Evolutionary conservation across 257 asterid genomes (phyloP).

Genomic region (Solanum corneliomulleri): DNA sequence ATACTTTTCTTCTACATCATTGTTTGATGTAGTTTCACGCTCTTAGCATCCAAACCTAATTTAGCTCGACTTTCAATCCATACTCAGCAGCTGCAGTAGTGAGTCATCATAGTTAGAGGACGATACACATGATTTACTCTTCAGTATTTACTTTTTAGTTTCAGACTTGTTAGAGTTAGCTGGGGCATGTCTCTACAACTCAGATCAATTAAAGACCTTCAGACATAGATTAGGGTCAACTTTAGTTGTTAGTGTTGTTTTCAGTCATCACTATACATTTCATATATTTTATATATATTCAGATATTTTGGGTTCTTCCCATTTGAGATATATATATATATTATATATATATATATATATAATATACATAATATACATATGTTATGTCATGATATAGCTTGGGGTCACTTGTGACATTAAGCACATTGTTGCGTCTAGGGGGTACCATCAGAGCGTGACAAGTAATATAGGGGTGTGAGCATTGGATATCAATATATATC

Average conservation of each 20-base stretch:
- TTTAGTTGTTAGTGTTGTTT: not conserved
- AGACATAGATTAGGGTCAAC: not conserved
- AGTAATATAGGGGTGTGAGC: not conserved
- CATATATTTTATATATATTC: too few species aligned
- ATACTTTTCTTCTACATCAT: not conserved
- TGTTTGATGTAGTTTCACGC: not conserved
- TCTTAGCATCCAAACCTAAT: not conserved
- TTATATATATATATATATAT: too few species aligned
- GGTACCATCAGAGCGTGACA: not conserved
- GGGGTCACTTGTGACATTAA: not conserved
- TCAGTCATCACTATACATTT: not conserved
- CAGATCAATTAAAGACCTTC: too few species aligned
- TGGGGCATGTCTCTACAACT: not conserved
- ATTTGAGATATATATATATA: too few species aligned
- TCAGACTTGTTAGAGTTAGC: not conserved
- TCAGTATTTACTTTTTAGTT: too few species aligned
- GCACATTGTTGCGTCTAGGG: not conserved
- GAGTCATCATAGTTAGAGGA: not conserved
- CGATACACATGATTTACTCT: not conserved
- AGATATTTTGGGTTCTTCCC: not conserved
- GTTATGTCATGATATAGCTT: not conserved
- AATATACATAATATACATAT: too few species aligned
- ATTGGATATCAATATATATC: not conserved
- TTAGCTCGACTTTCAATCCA: not conserved
- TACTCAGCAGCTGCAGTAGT: not conserved